Evolutionary conservation across 2,329 filamentous ascomycete genomes (phyloP).

Genomic region (Pseudodiploospora longispora): DNA sequence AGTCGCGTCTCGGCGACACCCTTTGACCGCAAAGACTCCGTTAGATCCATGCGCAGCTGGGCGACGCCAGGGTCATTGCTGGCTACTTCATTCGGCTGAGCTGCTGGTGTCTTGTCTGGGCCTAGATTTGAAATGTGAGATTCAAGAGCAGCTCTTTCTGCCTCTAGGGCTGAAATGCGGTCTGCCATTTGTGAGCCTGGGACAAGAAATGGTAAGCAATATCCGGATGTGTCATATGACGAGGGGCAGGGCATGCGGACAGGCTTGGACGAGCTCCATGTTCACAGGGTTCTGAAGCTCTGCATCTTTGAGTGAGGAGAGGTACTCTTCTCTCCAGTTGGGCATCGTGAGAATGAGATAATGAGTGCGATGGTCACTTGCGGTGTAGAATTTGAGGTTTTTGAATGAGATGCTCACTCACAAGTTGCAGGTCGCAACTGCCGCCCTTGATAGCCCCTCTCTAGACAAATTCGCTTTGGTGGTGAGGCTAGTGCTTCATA

Average conservation of each 20-base stretch:
- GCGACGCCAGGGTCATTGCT: conserved; percentile 27
- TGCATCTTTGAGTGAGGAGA: conserved; percentile 65
- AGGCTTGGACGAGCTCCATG: conserved; percentile 66
- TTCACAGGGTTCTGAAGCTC: conserved; percentile 56
- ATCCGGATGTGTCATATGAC: too few relatives aligned
- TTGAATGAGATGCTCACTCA: too few relatives aligned
- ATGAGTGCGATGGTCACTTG: background rate
- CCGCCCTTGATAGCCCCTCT: too few relatives aligned
- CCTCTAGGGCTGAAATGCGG: conserved; percentile 55
- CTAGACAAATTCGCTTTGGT: too few relatives aligned
- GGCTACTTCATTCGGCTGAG: conserved; percentile 8
- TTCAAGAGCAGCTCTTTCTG: conserved; percentile 41
- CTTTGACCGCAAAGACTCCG: conserved; percentile 68
- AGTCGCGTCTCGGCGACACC: conserved; percentile 59
- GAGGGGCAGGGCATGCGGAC: conserved; percentile 37
- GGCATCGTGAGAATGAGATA: conserved; percentile 33
- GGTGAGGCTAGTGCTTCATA: too few relatives aligned
- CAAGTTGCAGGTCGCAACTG: too few relatives aligned
- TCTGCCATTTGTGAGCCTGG: conserved; percentile 59
- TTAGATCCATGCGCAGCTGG: conserved; percentile 60
- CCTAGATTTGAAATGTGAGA: conserved; percentile 18
- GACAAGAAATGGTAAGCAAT: conserved; percentile 10
- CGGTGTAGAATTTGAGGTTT: too few relatives aligned
- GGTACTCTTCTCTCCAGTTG: conserved; percentile 76
- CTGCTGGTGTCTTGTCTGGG: conserved; percentile 11